Conservation (phyloP, 495 filamentous ascomycete genomes). For the Poronia punctata region DNA sequence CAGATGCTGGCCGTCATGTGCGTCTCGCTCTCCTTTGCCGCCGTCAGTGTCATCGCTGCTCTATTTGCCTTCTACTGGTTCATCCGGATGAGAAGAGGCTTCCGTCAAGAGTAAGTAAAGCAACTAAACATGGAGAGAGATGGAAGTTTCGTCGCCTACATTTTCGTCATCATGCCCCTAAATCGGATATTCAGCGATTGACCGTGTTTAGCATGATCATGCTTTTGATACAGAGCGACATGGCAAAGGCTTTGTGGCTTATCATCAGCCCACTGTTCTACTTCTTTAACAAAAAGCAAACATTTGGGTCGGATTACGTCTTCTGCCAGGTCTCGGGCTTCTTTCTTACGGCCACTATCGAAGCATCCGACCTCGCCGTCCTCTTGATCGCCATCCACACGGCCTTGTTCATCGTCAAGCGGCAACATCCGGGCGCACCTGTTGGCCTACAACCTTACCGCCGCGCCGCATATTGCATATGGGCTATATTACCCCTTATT, state of each 20-base stretch:
- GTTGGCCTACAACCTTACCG: slow-evolving; percentile 60
- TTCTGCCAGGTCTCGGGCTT: slow-evolving; percentile 67
- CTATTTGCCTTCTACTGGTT: slow-evolving; percentile 63
- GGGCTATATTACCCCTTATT: slow-evolving; percentile 49
- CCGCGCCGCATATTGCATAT: slow-evolving; percentile 45
- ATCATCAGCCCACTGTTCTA: slow-evolving; percentile 53
- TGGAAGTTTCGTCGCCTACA: no score
- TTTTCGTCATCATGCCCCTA: no score
- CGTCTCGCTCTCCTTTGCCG: slow-evolving; percentile 26
- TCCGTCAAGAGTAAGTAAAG: slow-evolving; percentile 62
- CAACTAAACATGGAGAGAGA: no score
- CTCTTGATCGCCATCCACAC: slow-evolving; percentile 67
- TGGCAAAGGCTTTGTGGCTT: slow-evolving; percentile 60
- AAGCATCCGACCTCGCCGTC: slow-evolving; percentile 62
- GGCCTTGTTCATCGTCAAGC: slow-evolving; percentile 58
- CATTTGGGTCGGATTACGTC: slow-evolving; percentile 38
- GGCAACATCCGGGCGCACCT: slow-evolving; percentile 29
- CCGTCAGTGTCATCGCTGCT: slow-evolving; percentile 46
- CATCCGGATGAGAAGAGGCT: slow-evolving; percentile 62
- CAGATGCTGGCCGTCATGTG: slow-evolving; percentile 18
- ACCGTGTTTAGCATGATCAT: slow-evolving; percentile 52
- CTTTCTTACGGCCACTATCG: slow-evolving; percentile 54
- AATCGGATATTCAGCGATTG: slow-evolving; percentile 18
- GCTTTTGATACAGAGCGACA: slow-evolving; percentile 61
- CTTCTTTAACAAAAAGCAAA: slow-evolving; percentile 33